Evolutionary conservation across 2,329 filamentous ascomycete genomes (phyloP).

Genomic region (Exophiala sp.): DNA sequence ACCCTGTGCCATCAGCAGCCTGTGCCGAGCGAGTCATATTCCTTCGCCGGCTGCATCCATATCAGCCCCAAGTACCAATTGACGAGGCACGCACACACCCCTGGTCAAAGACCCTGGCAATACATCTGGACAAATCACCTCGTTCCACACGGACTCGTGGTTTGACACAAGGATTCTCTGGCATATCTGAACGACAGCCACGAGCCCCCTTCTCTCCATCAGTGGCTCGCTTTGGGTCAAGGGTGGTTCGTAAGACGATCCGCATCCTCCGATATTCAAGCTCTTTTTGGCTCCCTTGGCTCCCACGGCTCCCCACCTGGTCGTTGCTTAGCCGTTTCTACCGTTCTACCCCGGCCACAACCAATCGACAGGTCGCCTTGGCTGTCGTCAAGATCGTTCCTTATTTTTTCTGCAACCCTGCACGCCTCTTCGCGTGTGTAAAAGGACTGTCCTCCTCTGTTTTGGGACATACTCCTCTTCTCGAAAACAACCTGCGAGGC

Average conservation of each 20-base stretch:
- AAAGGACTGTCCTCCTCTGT: background rate
- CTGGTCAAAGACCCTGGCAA: slow-evolving; percentile 1
- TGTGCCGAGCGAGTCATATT: slow-evolving; percentile 9
- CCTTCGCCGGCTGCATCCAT: slow-evolving; percentile 7
- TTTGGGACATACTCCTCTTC: background rate
- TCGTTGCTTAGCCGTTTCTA: slow-evolving; percentile 11
- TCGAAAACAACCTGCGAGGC: background rate
- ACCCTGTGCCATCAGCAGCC: background rate
- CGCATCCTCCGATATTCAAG: slow-evolving; percentile 18
- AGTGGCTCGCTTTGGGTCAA: background rate
- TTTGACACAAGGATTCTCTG: slow-evolving; percentile 13
- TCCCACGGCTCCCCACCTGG: background rate
- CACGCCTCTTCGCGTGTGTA: background rate
- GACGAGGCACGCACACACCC: slow-evolving; percentile 9
- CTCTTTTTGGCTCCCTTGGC: slow-evolving; percentile 13
- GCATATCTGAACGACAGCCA: slow-evolving; percentile 9
- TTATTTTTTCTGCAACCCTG: slow-evolving; percentile 8
- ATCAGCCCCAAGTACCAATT: slow-evolving; percentile 16
- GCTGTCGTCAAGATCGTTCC: slow-evolving; percentile 12
- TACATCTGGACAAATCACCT: slow-evolving; percentile 18
- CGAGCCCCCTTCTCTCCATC: background rate
- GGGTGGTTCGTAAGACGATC: slow-evolving; percentile 2
- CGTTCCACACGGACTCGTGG: slow-evolving; percentile 14
- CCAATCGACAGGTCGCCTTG: slow-evolving; percentile 11
- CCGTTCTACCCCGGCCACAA: background rate